Base-by-base conservation (phyloP, 164 flowering plant species). In the Magnolia kwangsiensis region DNA sequence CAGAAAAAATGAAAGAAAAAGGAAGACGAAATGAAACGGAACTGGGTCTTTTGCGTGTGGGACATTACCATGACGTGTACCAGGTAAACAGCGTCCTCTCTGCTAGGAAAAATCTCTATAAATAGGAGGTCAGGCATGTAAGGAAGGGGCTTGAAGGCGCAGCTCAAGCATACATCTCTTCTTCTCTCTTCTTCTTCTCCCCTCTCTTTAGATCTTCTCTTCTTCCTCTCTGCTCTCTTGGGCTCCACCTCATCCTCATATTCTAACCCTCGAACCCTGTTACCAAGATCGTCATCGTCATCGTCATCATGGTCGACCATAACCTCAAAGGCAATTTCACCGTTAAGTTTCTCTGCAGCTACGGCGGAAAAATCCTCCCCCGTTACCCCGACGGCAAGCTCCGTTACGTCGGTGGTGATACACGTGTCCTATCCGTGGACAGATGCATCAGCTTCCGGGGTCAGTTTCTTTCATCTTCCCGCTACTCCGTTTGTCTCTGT, bases 321-420 rank as follows among this genome's bases (percentile, higher is more conserved):
- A 16, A 18, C 61, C 61, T 10, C 18, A 55, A 55, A 55, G 1
- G 16, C 61, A 55, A 55, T 55, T 16, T 16, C 61, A 81, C 90
- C 72, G 77, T 92, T 67, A 95, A 95, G 77, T 90, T 92, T 75
- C 90, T 93, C 75, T 92, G 92, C 78, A 95, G 98, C 79, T 95
- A 95, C 75, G 97, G 95, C 82, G 99, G 99, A 78, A 90, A 83
- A 80, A 95, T 95, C 74, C 87, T 91, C 31, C 99, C 99, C 50
- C 97, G 98, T 79, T 75, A 85, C 63, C 84, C 97, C 55, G 98
- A 95, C 82, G 95, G 96, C 69, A 91, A 87, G 78, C 99, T 95
- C 82, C 97, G 99, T 73, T 95, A 95, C 79, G 82, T 80, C 51
- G 99, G 99, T 49, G 99, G 99, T 19, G 85, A 89, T 19, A 95